These are phyloP conservation scores for Oehlia diaphana DNA, from an alignment of 192 early-diverging fungal genomes.

Conservation along the genomic window DNA sequence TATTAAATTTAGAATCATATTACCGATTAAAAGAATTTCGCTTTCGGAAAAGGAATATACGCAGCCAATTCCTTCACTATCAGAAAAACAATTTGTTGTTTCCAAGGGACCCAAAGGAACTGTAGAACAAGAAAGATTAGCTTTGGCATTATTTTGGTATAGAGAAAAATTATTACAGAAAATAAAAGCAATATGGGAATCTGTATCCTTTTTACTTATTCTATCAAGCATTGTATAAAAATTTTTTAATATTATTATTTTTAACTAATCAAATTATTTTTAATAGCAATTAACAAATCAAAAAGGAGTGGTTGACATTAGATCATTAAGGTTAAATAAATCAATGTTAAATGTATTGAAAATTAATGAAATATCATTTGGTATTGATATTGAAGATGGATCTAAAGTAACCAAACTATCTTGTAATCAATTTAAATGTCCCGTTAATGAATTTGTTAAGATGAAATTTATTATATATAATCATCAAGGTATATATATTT, in stretches of 20 bases:
- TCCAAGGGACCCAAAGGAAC: constrained; percentile 52
- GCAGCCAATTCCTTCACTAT: constrained; percentile 65
- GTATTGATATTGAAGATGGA: constrained; percentile 42
- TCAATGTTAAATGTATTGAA: constrained; percentile 58
- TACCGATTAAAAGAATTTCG: constrained; percentile 65
- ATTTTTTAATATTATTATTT: neutral
- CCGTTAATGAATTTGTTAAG: constrained; percentile 46
- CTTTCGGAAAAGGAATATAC: constrained; percentile 48
- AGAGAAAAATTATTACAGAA: constrained; percentile 62
- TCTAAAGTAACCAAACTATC: constrained; percentile 29
- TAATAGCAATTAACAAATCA: constrained; percentile 13
- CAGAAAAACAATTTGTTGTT: constrained; percentile 80
- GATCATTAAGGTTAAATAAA: constrained; percentile 54
- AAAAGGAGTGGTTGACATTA: constrained; percentile 53
- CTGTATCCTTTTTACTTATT: constrained; percentile 31
- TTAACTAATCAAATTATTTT: neutral
- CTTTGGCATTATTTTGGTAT: constrained; percentile 75
- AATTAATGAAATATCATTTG: constrained; percentile 62
- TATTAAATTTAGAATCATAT: constrained; percentile 48
- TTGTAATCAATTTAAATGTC: constrained; percentile 45
- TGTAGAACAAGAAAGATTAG: constrained; percentile 53
- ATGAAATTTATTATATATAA: constrained; percentile 51
- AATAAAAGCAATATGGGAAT: constrained; percentile 48
- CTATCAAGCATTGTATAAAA: neutral
- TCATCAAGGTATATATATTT: constrained; percentile 44